A percentile compares a stretch with the other conserved stretches of the same genome.
phyloP scores from a whole-genome alignment of 2,329 filamentous ascomycete genomes.

The Trichoderma pleuroti region DNA sequence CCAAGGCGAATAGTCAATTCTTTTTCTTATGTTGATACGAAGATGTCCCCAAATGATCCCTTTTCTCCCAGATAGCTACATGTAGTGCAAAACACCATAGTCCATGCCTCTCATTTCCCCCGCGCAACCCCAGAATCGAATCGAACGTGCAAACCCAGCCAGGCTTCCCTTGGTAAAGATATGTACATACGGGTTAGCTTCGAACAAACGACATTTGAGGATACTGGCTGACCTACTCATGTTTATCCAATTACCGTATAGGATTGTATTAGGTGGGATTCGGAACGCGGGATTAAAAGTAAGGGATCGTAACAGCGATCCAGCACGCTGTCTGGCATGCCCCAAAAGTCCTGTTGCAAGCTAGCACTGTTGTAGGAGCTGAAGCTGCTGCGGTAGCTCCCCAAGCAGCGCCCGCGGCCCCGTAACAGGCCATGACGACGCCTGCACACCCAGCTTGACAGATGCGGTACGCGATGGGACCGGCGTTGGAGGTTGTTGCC shows the following conservation, averaged over 20 bases:
- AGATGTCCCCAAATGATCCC: not conserved
- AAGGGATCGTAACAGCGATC: not conserved
- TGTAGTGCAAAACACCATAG: too few relatives aligned
- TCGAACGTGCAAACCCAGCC: too few relatives aligned
- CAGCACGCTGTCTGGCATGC: conserved; percentile 8
- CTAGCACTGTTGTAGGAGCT: conserved; percentile 37
- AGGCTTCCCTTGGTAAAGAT: too few relatives aligned
- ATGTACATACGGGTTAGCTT: too few relatives aligned
- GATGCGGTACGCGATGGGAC: not conserved
- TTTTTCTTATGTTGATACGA: not conserved
- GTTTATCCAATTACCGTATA: not conserved
- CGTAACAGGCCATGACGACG: conserved; percentile 44
- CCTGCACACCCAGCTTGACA: conserved; percentile 44
- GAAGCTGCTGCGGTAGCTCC: conserved; percentile 35
- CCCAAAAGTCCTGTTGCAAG: conserved; percentile 43
- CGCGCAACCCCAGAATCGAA: too few relatives aligned
- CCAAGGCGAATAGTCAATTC: not conserved
- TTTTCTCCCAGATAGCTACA: not conserved
- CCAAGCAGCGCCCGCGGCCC: conserved; percentile 41
- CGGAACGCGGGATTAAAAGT: not conserved
- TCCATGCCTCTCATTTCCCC: too few relatives aligned
- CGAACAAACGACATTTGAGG: too few relatives aligned
- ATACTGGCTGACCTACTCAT: too few relatives aligned
- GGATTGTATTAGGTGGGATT: too few relatives aligned
- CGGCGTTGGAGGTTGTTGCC: not conserved